Conservation (phyloP, 768 basidiomycete genomes). For the Pholiota microspora region DNA sequence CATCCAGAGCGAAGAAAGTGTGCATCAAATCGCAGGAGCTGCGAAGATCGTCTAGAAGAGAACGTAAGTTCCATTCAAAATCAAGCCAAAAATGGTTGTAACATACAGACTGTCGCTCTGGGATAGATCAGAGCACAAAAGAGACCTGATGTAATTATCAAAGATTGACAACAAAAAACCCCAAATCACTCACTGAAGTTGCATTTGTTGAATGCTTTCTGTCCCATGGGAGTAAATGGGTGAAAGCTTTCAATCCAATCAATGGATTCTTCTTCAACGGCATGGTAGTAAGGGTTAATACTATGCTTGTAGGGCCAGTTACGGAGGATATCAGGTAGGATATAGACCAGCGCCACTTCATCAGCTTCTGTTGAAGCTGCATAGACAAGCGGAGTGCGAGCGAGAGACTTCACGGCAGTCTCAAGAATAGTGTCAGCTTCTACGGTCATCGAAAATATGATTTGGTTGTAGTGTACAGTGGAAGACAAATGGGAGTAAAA, state of each 20-base stretch:
- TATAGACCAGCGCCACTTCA: background rate
- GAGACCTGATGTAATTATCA: background rate
- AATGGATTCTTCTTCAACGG: constrained; percentile 2
- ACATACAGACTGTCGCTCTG: constrained; percentile 1
- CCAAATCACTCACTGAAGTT: constrained; percentile 10
- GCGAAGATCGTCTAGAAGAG: constrained; percentile 3
- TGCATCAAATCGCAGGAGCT: constrained; percentile 13
- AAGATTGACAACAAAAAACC: too few species aligned
- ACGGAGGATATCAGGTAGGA: constrained; percentile 9
- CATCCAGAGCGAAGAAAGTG: constrained; percentile 9
- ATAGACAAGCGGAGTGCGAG: background rate
- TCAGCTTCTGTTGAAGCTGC: background rate
- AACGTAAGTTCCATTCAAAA: background rate
- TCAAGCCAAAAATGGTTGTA: background rate
- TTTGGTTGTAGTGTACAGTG: background rate
- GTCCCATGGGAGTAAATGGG: background rate
- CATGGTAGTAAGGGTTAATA: constrained; percentile 7
- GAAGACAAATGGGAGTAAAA: background rate
- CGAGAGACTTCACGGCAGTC: background rate
- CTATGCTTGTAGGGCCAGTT: constrained; percentile 13
- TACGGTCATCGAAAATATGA: background rate
- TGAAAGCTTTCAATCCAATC: constrained; percentile 8
- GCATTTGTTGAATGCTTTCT: constrained; percentile 8
- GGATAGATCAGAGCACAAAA: constrained; percentile 6
- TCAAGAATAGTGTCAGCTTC: too few species aligned